These are phyloP conservation scores for Physaria fendleri DNA, from an alignment of 345 rosid species.

Conservation along the genomic window DNA sequence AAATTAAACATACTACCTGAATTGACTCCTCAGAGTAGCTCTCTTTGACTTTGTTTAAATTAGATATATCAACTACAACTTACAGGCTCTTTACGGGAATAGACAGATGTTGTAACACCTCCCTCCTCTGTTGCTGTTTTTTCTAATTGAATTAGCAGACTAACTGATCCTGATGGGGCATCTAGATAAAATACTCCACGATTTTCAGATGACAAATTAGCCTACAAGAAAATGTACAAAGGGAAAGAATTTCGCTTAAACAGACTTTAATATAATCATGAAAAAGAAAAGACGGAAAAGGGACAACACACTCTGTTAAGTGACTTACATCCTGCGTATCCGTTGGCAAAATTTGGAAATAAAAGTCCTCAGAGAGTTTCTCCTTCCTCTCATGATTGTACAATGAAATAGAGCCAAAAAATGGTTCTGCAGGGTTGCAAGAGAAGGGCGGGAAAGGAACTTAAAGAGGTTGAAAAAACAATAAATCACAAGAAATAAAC, in stretches of 20 bases:
- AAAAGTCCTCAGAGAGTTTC: conserved; percentile 85
- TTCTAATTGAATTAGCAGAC: conserved; percentile 85
- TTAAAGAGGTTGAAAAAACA: conserved; percentile 6
- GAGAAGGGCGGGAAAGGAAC: conserved; percentile 23
- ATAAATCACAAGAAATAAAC: conserved; percentile 9
- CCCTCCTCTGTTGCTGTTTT: conserved; percentile 93
- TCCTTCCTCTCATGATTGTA: conserved; percentile 94
- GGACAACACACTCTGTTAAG: neutral
- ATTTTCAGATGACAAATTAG: conserved; percentile 48
- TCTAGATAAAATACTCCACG: conserved; percentile 88
- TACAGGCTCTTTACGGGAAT: conserved; percentile 99
- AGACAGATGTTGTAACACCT: conserved; percentile 84
- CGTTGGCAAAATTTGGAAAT: conserved; percentile 62
- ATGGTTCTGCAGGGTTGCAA: conserved; percentile 65
- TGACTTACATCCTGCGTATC: conserved; percentile 80
- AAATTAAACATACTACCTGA: conserved; percentile 51
- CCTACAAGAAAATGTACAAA: conserved; percentile 39
- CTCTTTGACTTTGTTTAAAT: conserved; percentile 92
- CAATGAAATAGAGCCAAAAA: conserved; percentile 82
- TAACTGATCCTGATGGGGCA: conserved; percentile 86
- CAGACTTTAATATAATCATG: neutral
- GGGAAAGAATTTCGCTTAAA: neutral
- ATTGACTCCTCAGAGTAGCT: conserved; percentile 90
- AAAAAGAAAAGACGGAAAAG: neutral
- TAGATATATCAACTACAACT: conserved; percentile 87